Evolutionary conservation across 2,329 filamentous ascomycete genomes (phyloP).

Genomic region (Clonostachys chloroleuca): DNA sequence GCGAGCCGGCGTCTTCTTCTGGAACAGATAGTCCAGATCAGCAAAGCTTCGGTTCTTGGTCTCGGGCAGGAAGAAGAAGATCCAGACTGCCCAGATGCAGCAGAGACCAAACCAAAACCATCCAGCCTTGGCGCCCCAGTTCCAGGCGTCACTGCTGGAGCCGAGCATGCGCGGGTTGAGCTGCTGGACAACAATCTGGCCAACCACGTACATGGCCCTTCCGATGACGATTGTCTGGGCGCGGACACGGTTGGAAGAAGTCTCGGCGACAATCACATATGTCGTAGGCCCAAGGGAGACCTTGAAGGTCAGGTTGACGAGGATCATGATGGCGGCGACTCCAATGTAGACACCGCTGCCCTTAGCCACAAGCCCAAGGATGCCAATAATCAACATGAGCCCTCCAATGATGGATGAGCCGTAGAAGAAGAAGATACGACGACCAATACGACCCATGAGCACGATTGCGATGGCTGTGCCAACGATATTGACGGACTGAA

Average conservation of each 20-base stretch:
- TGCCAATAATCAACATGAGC: constrained; percentile 34
- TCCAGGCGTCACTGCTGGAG: constrained; percentile 15
- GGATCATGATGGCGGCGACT: constrained; percentile 28
- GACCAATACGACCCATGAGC: constrained; percentile 28
- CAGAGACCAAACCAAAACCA: constrained; percentile 27
- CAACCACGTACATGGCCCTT: constrained; percentile 31
- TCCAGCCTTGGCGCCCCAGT: constrained; percentile 28
- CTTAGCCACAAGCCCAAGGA: constrained; percentile 27
- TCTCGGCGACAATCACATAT: constrained; percentile 38
- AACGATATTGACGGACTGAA: constrained; percentile 38
- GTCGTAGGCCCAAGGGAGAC: constrained; percentile 36
- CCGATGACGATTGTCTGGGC: constrained; percentile 38
- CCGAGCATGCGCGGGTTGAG: constrained; percentile 28
- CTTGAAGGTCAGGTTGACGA: constrained; percentile 35
- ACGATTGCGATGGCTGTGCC: constrained; percentile 33
- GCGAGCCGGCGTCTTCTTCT: constrained; percentile 22
- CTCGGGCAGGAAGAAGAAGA: constrained; percentile 38
- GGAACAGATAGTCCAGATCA: constrained; percentile 44
- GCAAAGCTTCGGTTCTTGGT: constrained; percentile 37
- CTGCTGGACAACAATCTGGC: constrained; percentile 29
- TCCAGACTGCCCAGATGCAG: constrained; percentile 31
- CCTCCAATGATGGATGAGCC: constrained; percentile 32
- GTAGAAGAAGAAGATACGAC: constrained; percentile 30
- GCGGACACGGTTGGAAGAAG: constrained; percentile 33
- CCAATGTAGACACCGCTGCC: constrained; percentile 21